Base-by-base conservation (phyloP, 2,329 filamentous ascomycete genomes). In the Pyrenophora seminiperda region DNA sequence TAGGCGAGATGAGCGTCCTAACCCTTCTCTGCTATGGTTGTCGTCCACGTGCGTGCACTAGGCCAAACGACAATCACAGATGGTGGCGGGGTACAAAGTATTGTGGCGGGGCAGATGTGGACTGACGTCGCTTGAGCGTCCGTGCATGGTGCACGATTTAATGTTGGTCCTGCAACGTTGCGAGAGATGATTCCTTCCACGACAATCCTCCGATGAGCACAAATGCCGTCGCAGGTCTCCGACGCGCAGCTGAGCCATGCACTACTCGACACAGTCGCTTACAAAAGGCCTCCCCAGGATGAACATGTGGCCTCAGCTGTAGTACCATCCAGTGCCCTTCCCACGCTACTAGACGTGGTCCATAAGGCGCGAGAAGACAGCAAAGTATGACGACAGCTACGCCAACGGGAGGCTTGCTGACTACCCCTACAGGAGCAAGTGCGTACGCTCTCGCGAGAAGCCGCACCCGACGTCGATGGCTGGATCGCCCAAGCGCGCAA, bases 401-500 rank as follows among this genome's bases (percentile, higher is more conserved):
- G 24, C n/a, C 10, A 2, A 22, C 17, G 15, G 13, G 17, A 24
- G 17, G 14, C 27, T 47, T 56, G 27, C 53, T 61, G 31, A 62
- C 14, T 15, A 7, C 37, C 9, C 20, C 7, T 36, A 44, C 62
- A 89, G 85, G 75, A 81, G 52, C 86, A 95, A 63, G 88, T 97
- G 50, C 87, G 86, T 58, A 73, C 78, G 17, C 83, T 94, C 54
- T 95, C 92, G 73, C 83, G 85, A 66, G 85, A 91, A 59, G 88
- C 86, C 14, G 88, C 87, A 48, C 83, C 86, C 31, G 88, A 95
- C 65, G 88, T 96, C 41, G 88, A 91, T 67, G 83, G 86, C 42
- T 97, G 93, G 93, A 89, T 95, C 48, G 77, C 81, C 42, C 90
- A 94, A 71, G 91, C 92, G 39, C 90, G 90, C 73, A 84, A 87